Evolutionary conservation across 2,329 filamentous ascomycete genomes (phyloP).

Genomic region (Thelonectria discophora): DNA sequence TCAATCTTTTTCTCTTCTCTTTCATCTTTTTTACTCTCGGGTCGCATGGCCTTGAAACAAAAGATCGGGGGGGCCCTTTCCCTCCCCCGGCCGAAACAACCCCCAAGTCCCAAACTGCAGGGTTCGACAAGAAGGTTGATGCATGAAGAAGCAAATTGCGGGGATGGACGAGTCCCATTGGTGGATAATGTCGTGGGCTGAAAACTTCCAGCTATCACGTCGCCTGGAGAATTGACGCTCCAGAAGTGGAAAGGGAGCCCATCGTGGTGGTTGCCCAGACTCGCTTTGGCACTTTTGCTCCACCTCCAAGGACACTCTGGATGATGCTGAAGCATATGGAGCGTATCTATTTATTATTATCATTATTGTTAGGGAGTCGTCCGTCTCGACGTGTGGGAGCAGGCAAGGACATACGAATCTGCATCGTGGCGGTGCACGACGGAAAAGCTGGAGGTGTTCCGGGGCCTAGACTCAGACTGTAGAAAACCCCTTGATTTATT

Average conservation of each 20-base stretch:
- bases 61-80: conserved; percentile 19
- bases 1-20: background rate
- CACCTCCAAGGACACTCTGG: background rate
- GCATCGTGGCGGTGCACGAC: background rate
- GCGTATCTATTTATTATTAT: background rate
- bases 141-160: conserved; percentile 30
- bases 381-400: background rate
- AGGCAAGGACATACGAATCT: background rate
- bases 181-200: conserved; percentile 33
- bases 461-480: background rate
- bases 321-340: background rate
- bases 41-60: conserved; percentile 42
- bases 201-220: conserved; percentile 37
- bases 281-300: background rate
- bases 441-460: background rate
- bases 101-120: conserved; percentile 21
- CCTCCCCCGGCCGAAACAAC: conserved; percentile 18
- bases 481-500: background rate
- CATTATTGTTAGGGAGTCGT: background rate
- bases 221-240: conserved; percentile 39
- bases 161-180: conserved; percentile 30
- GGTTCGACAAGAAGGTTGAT: conserved; percentile 18
- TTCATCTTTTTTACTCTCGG: conserved; percentile 3
- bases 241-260: conserved; percentile 22
- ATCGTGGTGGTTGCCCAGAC: background rate